Base-by-base conservation (phyloP, 1,139 yeast genomes). In the Debaryomyces sp. region DNA sequence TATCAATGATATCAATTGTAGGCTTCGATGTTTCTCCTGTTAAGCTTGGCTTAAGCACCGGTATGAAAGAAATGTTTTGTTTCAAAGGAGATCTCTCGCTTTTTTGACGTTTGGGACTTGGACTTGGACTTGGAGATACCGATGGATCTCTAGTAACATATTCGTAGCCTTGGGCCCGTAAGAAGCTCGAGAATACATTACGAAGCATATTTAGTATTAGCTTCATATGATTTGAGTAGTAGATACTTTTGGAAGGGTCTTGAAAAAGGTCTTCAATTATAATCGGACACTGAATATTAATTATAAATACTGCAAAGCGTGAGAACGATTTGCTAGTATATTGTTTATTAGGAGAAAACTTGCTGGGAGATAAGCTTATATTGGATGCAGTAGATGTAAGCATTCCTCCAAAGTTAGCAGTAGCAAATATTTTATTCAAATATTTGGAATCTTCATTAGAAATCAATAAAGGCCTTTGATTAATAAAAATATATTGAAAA, bases 401-500 rank as follows among this genome's bases (percentile, higher is more conserved):
- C 4, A 23, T 6, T 13, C 12, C 30, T 4, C 38, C 40, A 23
- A 41, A 45, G 13, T 35, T 38, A 22, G 36, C 26, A 21, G 23
- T 36, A 15, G 22, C 47, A 48, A 78, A 71, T 8, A 65, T 8
- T 5, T 53, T 55, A 55, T 65, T 71, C 4, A 82, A 57, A 0
- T 41, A 38, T 29, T 57, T 64, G 2, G 55, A 42, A 21, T 78
- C 55, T 2, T 56, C 56, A 0, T 52, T 49, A 24, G 66, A 55
- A 17, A 60, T 34, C 10, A 45, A 18, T 12, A 73, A 56, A n/a
- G 58, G 61, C 26, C 79, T 61, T 0, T 74, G 69, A 58, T 85
- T 83, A 34, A 81, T 54, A 43, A 71, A 74, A 0, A 83, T 58
- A 49, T 73, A 74, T 57, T 84, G 89, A 48, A 70, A 66, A 1